Percentiles rank a stretch among this genome's conserved stretches.
Conservation (phyloP, 1,139 yeast genomes). For the Fermentozyma sake region DNA sequence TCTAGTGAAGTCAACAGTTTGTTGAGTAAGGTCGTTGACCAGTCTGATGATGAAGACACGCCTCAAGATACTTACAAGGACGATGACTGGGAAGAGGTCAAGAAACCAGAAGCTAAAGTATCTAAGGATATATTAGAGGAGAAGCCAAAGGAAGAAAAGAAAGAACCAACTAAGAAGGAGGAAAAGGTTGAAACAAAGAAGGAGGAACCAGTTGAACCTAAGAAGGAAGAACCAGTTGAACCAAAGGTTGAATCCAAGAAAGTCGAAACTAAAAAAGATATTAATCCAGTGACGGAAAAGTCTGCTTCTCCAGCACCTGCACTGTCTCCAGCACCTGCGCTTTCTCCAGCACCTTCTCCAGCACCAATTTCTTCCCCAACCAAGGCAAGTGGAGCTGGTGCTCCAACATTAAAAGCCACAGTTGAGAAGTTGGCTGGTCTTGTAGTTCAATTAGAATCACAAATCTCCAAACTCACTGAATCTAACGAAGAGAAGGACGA, state of each 20-base stretch:
- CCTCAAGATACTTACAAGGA: conserved; percentile 17
- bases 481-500: conserved; percentile 62
- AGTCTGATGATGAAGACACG: conserved; percentile 39
- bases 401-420: conserved; percentile 64
- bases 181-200: conserved; percentile 14
- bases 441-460: conserved; percentile 52
- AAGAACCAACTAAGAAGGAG: conserved; percentile 10
- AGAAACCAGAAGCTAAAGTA: conserved; percentile 10
- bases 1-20: conserved; percentile 34
- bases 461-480: conserved; percentile 46
- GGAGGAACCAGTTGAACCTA: conserved; percentile 6
- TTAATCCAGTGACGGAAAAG: conserved; percentile 3
- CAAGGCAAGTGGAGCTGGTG: conserved; percentile 29
- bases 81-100: conserved; percentile 42
- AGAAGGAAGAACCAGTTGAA: conserved; percentile 8
- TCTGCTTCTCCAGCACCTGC: conserved; percentile 7
- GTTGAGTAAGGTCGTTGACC: conserved; percentile 36
- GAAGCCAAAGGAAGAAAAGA: conserved; percentile 9
- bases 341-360: conserved; percentile 9
- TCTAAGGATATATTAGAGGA: conserved; percentile 2
- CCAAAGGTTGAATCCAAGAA: conserved; percentile 10
- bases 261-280: conserved; percentile 1
- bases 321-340: conserved; percentile 5
- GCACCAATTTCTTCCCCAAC: conserved; percentile 14
- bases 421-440: conserved; percentile 60